Conservation (phyloP, 768 basidiomycete species). For the Suillus ampliporus region DNA sequence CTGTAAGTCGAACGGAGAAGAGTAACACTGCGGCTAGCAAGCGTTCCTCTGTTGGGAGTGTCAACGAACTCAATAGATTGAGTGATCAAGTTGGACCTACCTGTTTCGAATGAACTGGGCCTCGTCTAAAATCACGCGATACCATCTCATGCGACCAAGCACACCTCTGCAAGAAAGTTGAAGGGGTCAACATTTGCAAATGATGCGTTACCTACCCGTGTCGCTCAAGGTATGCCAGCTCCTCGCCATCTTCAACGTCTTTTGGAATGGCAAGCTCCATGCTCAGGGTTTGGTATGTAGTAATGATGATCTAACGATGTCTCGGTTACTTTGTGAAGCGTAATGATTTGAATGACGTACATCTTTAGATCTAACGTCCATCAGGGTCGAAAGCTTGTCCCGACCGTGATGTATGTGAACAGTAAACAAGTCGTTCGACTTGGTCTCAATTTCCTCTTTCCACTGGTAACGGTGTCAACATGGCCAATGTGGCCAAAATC, state of each 20-base stretch:
- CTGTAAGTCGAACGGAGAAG: constrained; percentile 67
- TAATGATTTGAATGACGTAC: constrained; percentile 36
- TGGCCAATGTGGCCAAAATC: neutral
- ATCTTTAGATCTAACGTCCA: constrained; percentile 57
- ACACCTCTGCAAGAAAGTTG: constrained; percentile 50
- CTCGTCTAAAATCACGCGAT: constrained; percentile 78
- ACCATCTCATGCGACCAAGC: constrained; percentile 66
- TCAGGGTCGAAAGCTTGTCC: constrained; percentile 63
- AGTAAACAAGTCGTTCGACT: constrained; percentile 64
- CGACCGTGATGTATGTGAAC: constrained; percentile 77
- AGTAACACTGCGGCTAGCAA: constrained; percentile 62
- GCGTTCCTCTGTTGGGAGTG: constrained; percentile 48
- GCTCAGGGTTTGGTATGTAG: constrained; percentile 77
- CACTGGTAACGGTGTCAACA: constrained; percentile 46
- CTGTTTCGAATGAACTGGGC: constrained; percentile 79
- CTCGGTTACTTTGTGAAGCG: constrained; percentile 4
- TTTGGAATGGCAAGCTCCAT: constrained; percentile 60
- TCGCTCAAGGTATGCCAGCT: constrained; percentile 51
- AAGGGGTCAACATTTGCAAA: constrained; percentile 6
- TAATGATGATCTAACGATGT: constrained; percentile 63
- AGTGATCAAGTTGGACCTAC: constrained; percentile 31
- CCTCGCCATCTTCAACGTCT: constrained; percentile 51
- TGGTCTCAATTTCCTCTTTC: constrained; percentile 75
- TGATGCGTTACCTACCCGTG: constrained; percentile 50
- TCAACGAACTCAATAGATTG: neutral